Evolutionary conservation across 257 asterid species (phyloP), one percentile per base, ranked within the genome.

Genomic region (Solanum commersonii): DNA sequence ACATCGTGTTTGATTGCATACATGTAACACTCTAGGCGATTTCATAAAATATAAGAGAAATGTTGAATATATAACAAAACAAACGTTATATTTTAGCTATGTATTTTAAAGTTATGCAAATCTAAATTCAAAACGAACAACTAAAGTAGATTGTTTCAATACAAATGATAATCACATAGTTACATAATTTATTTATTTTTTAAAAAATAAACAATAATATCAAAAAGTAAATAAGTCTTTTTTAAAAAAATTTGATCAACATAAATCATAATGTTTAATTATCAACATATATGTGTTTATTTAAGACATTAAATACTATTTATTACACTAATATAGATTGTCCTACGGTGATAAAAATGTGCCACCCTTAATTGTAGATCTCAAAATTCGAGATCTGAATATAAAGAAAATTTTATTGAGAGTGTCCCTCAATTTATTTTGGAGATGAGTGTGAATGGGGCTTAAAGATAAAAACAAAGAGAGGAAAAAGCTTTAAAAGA

Each of bases 271-370:
- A 56, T 56, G 4, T 56, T 56, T 56, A 56, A 56, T 52, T 18
- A 56, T 56, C 23, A 2, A 20, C 67, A 22, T 18, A 20, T 56
- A 56, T 56, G 25, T 7, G 25, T 6, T 20, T 18, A 20, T 18
- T 18, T 7, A 18, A 56, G 65, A 56, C n/a, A 56, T 59, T 59
- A 59, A 59, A 1, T 20, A 20, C 3, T 20, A 20, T 59, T 18
- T 56, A 0, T 18, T 56, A 56, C 65, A 56, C 10, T 20, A 56
- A 6, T 56, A 56, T 56, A 20, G 25, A 20, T 56, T 56, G 1
- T 20, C 9, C 4, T 56, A 0, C 0, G 20, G 1, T 20, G 25
- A 7, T 7, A 3, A 3, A 6, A 56, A 8, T 20, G 0, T 56
- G 23, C 0, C 65, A 20, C 65, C 10, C 11, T 56, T 56, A 56